Evolutionary conservation across 305 asterid genomes (phyloP).

Genomic region (Fraxinus baroniana): DNA sequence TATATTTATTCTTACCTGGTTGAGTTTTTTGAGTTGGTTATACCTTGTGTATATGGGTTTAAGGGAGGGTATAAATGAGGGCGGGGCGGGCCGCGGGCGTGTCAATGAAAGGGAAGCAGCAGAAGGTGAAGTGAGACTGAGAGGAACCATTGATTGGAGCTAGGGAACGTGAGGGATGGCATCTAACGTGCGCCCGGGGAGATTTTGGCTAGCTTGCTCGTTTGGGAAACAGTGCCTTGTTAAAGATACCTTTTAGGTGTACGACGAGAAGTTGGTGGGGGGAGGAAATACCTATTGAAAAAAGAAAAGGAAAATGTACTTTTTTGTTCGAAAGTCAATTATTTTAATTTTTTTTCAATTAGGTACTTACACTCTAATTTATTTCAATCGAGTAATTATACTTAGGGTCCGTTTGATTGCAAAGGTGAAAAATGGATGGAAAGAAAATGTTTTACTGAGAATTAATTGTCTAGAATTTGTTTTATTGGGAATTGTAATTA

Average conservation of each 20-base stretch:
- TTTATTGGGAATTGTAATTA: too few species aligned
- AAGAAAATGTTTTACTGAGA: too few species aligned
- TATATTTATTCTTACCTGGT: conserved; percentile 29
- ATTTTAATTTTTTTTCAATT: background rate
- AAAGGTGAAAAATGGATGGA: too few species aligned
- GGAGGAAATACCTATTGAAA: background rate
- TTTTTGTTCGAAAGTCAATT: background rate
- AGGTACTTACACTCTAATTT: background rate
- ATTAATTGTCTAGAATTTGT: too few species aligned
- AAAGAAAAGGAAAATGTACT: background rate
- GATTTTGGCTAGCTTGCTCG: background rate
- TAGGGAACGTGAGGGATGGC: conserved; percentile 18
- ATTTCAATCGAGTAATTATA: background rate
- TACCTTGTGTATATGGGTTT: conserved; percentile 29
- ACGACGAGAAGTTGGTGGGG: background rate
- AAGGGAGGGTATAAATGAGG: conserved; percentile 17
- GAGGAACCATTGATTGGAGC: conserved; percentile 37
- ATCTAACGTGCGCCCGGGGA: conserved; percentile 31
- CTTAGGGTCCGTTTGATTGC: too few species aligned
- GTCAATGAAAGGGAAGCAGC: conserved; percentile 23
- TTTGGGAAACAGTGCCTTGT: background rate
- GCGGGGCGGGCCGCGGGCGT: background rate
- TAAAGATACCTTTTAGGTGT: background rate
- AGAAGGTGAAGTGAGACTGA: conserved; percentile 30
- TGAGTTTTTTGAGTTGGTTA: conserved; percentile 36